Conservation (phyloP, 352 stramenopile genomes). For the Pseudoperonospora humuli region DNA sequence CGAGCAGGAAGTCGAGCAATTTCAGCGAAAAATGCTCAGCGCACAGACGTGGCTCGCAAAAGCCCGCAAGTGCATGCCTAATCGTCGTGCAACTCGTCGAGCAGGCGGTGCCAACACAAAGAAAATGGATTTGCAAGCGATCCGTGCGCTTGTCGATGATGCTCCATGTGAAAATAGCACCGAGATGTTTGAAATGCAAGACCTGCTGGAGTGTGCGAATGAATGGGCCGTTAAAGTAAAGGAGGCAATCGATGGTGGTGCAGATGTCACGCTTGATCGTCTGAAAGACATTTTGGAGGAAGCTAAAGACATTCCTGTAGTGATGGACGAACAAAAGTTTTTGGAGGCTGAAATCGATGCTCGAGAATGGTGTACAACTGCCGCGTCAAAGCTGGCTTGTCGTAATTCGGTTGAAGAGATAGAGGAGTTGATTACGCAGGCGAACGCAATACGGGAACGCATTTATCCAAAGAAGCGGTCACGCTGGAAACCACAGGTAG, state of each 20-base stretch:
- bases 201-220: conserved; percentile 80
- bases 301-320: conserved; percentile 76
- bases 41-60: conserved; percentile 82
- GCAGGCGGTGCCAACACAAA: conserved; percentile 43
- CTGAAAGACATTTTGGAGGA: conserved; percentile 75
- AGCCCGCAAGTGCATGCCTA: conserved; percentile 81
- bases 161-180: conserved; percentile 78
- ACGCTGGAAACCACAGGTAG: conserved; percentile 76
- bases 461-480: conserved; percentile 73
- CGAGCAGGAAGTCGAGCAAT: conserved; percentile 61
- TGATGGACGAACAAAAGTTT: conserved; percentile 83
- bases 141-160: conserved; percentile 78
- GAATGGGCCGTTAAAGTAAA: conserved; percentile 78
- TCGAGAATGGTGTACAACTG: conserved; percentile 66
- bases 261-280: conserved; percentile 57
- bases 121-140: conserved; percentile 76
- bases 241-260: conserved; percentile 61
- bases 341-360: conserved; percentile 71
- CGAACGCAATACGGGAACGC: conserved; percentile 58
- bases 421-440: conserved; percentile 46
- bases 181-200: conserved; percentile 87
- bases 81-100: conserved; percentile 53
- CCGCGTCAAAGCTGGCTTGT: conserved; percentile 40
- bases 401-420: conserved; percentile 62
- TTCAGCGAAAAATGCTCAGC: conserved; percentile 81